Evolutionary conservation across 257 asterid species (phyloP).

Genomic region (Scutellaria galericulata): DNA sequence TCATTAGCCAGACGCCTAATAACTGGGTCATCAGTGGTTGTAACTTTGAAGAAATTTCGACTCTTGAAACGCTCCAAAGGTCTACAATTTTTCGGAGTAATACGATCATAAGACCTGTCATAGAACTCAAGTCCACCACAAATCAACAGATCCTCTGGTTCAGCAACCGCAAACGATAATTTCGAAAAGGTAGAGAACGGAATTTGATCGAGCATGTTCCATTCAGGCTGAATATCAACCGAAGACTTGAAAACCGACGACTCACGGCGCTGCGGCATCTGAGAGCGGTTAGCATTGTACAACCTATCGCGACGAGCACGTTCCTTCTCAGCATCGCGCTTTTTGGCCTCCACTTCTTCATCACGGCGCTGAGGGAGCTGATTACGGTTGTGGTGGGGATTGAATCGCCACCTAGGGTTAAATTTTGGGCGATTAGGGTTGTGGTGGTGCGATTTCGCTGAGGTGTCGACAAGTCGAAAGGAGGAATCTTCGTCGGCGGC

Average conservation of each 20-base stretch:
- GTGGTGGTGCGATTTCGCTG: slow-evolving; percentile 74
- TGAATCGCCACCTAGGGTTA: slow-evolving; percentile 84
- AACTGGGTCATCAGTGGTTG: slow-evolving; percentile 95
- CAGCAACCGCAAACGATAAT: slow-evolving; percentile 75
- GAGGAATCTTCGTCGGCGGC: slow-evolving; percentile 89
- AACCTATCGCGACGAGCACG: slow-evolving; percentile 79
- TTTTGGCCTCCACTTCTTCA: slow-evolving; percentile 83
- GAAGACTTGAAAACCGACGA: slow-evolving; percentile 83
- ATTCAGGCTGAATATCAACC: slow-evolving; percentile 97
- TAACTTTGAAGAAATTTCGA: slow-evolving; percentile 89
- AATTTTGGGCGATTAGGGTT: slow-evolving; percentile 79
- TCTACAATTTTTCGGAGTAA: slow-evolving; percentile 76
- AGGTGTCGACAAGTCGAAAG: slow-evolving; percentile 85
- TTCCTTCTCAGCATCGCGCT: slow-evolving; percentile 94
- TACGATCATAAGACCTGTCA: slow-evolving; percentile 79
- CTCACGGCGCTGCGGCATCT: slow-evolving; percentile 79
- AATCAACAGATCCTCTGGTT: slow-evolving; percentile 84
- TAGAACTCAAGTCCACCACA: slow-evolving; percentile 92
- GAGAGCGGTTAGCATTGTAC: slow-evolving; percentile 68
- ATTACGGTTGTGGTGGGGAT: slow-evolving; percentile 67
- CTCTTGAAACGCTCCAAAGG: slow-evolving; percentile 86
- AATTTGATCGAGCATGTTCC: slow-evolving; percentile 98
- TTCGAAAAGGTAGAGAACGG: slow-evolving; percentile 95
- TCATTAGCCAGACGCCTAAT: slow-evolving; percentile 92
- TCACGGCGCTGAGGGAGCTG: slow-evolving; percentile 97